Percentiles rank a stretch among this genome's conserved stretches.
phyloP scores from a whole-genome alignment of 768 basidiomycete species.

The Boletus eberwhitei region DNA sequence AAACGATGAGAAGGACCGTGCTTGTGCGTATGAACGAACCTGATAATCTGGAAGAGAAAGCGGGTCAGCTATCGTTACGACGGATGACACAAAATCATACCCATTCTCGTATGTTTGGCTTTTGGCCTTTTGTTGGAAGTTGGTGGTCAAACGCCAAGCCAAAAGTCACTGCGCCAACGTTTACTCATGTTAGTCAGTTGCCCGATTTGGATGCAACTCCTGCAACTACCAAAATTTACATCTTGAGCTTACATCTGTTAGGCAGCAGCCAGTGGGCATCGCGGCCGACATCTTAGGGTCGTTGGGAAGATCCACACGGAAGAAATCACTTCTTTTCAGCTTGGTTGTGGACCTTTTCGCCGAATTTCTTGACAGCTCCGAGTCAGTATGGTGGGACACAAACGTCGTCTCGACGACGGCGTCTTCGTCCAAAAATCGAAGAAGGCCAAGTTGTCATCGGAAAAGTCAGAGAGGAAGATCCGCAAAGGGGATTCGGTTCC shows the following conservation, averaged over 20 bases:
- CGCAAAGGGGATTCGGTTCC: conserved; percentile 28
- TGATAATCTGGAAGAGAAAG: conserved; percentile 54
- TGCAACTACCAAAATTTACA: conserved; percentile 11
- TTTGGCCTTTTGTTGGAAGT: not conserved
- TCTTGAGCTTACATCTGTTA: not conserved
- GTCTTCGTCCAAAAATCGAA: conserved; percentile 50
- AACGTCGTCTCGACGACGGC: conserved; percentile 59
- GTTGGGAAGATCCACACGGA: not conserved
- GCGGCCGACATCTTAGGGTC: not conserved
- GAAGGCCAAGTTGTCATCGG: conserved; percentile 49
- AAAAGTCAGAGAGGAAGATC: conserved; percentile 25
- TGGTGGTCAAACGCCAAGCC: not conserved
- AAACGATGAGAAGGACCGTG: not conserved
- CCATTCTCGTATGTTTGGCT: conserved; percentile 23
- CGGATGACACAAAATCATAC: conserved; percentile 17
- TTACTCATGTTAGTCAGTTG: not conserved
- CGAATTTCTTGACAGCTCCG: not conserved
- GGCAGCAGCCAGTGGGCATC: not conserved
- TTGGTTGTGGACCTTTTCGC: not conserved
- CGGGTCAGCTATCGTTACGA: conserved; percentile 4
- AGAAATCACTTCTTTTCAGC: not conserved
- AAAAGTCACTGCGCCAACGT: too few species aligned
- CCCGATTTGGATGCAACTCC: conserved; percentile 11
- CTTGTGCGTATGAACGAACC: conserved; percentile 36
- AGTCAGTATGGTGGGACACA: conserved; percentile 45